phyloP scores from a whole-genome alignment of 2,329 filamentous ascomycete genomes.

The Thielaviopsis punctulata region DNA sequence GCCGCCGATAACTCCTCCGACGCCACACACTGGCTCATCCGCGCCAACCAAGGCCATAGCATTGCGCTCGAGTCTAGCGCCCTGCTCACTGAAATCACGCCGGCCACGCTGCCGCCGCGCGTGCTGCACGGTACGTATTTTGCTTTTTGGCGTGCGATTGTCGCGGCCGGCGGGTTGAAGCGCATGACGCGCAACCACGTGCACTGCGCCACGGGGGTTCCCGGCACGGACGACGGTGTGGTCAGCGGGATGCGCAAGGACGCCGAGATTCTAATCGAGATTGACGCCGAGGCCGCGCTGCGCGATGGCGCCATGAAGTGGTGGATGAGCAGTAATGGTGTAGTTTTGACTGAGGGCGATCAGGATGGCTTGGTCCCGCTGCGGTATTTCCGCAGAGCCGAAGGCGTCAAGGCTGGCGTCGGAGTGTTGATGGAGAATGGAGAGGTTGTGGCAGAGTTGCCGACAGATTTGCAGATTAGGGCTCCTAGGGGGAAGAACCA shows the following conservation, averaged over 20 bases:
- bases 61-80: conserved; percentile 56
- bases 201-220: conserved; percentile 67
- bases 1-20: conserved; percentile 23
- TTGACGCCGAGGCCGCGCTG: conserved; percentile 54
- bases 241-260: conserved; percentile 67
- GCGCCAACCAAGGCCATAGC: conserved; percentile 88
- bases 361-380: conserved; percentile 44
- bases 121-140: conserved; percentile 87
- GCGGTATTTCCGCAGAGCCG: conserved; percentile 55
- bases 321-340: conserved; percentile 65
- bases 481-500: conserved; percentile 30
- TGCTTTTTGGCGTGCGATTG: conserved; percentile 57
- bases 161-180: conserved; percentile 58
- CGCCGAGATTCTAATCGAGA: conserved; percentile 61
- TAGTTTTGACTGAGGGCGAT: conserved; percentile 47
- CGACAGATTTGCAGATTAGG: conserved; percentile 34
- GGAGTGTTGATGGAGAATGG: conserved; percentile 58
- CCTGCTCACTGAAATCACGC: conserved; percentile 51
- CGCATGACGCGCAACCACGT: conserved; percentile 77
- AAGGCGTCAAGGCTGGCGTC: conserved; percentile 39
- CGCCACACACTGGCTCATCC: conserved; percentile 62
- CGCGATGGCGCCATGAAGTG: conserved; percentile 44
- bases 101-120: conserved; percentile 39
- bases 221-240: conserved; percentile 27
- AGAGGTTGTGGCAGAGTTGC: conserved; percentile 47